Conservation (phyloP, 2,329 filamentous ascomycete genomes). For the Onygenales sp. region DNA sequence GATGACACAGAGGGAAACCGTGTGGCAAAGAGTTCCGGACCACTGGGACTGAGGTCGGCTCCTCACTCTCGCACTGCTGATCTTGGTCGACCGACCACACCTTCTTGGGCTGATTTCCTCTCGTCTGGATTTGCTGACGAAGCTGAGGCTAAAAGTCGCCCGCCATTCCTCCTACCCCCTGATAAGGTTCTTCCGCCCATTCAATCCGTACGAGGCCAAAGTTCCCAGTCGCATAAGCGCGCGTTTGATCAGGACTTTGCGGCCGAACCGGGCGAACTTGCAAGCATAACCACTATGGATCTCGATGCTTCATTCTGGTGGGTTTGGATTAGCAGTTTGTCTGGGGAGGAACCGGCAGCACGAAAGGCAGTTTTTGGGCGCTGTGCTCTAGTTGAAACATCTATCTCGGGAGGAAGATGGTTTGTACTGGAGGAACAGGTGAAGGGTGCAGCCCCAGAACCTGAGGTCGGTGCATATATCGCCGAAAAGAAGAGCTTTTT, state of each 20-base stretch:
- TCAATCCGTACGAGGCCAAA: constrained; percentile 59
- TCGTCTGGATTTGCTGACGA: constrained; percentile 84
- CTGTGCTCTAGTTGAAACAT: constrained; percentile 84
- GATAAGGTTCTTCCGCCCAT: constrained; percentile 88
- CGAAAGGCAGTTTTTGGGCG: constrained; percentile 90
- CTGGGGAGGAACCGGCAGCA: constrained; percentile 73
- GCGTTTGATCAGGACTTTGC: constrained; percentile 58
- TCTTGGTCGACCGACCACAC: constrained; percentile 76
- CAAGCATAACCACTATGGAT: constrained; percentile 76
- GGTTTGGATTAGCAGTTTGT: constrained; percentile 98
- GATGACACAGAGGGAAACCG: constrained; percentile 39
- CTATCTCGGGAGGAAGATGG: constrained; percentile 74
- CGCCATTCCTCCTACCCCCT: constrained; percentile 71
- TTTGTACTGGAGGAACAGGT: constrained; percentile 94
- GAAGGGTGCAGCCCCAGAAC: constrained; percentile 80
- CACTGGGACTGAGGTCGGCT: constrained; percentile 51
- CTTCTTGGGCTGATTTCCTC: constrained; percentile 96
- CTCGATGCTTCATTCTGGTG: constrained; percentile 98
- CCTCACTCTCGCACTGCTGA: constrained; percentile 59
- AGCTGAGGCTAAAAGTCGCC: constrained; percentile 51
- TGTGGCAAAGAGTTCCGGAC: constrained; percentile 26
- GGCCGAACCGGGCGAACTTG: constrained; percentile 85
- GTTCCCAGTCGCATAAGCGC: constrained; percentile 74
- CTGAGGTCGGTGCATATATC: constrained; percentile 77
- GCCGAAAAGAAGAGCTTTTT: constrained; percentile 94